Conservation (phyloP, 768 basidiomycete species). For the Antrodiella citrinella region DNA sequence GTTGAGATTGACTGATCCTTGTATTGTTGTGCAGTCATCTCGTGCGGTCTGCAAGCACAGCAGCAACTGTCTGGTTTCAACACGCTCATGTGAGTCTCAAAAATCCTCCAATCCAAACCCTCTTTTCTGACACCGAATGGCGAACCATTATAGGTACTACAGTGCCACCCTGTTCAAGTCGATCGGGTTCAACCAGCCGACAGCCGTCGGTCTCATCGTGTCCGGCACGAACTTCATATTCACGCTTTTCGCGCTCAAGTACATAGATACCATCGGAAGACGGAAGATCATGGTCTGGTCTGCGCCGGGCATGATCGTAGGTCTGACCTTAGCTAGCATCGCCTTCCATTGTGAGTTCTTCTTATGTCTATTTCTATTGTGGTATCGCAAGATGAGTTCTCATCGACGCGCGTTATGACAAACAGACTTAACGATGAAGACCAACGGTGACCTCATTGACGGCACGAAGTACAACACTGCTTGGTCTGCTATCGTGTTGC, state of each 20-base stretch:
- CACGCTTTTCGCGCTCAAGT: slow-evolving; percentile 66
- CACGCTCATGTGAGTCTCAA: slow-evolving; percentile 58
- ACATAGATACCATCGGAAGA: slow-evolving; percentile 65
- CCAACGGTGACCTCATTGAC: slow-evolving; percentile 50
- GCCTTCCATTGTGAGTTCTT: slow-evolving; percentile 60
- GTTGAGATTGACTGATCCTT: not conserved
- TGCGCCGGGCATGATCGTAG: slow-evolving; percentile 66
- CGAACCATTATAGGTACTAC: slow-evolving; percentile 18
- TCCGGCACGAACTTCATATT: slow-evolving; percentile 76
- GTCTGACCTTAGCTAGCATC: slow-evolving; percentile 53
- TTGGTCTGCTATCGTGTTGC: slow-evolving; percentile 64
- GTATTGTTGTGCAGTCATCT: slow-evolving; percentile 41
- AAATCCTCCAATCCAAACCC: not conserved
- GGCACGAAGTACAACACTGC: slow-evolving; percentile 48
- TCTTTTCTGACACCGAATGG: not conserved
- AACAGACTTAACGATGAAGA: slow-evolving; percentile 55
- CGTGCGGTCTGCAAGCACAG: slow-evolving; percentile 74
- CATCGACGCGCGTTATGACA: too few species aligned
- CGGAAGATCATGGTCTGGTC: slow-evolving; percentile 64
- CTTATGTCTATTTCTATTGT: too few species aligned
- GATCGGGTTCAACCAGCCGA: slow-evolving; percentile 78
- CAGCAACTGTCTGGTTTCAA: slow-evolving; percentile 85
- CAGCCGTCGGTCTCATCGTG: slow-evolving; percentile 71
- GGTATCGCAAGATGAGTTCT: too few species aligned
- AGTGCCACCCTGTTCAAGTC: slow-evolving; percentile 67